These are phyloP conservation scores for Boechera divaricarpa DNA, from an alignment of 345 rosid genomes.

Conservation along the genomic window DNA sequence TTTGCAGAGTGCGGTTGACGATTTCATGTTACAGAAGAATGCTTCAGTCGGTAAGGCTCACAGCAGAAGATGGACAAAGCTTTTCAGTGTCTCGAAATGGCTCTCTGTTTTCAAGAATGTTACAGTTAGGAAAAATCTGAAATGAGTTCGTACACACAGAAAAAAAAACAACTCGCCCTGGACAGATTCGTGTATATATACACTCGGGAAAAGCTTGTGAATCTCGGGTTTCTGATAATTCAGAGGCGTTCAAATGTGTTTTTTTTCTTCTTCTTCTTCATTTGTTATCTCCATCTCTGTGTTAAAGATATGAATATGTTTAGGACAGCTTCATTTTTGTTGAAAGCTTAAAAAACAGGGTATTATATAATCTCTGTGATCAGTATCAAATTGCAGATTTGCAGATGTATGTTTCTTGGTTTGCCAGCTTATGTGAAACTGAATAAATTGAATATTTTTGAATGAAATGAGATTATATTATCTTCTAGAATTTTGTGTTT, in stretches of 20 bases:
- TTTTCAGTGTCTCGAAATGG: conserved; percentile 83
- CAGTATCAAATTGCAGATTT: neutral
- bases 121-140: conserved; percentile 53
- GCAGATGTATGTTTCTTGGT: conserved; percentile 15
- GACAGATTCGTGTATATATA: conserved; percentile 37
- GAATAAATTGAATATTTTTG: conserved; percentile 4
- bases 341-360: conserved; percentile 15
- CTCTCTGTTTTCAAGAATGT: conserved; percentile 63
- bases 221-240: conserved; percentile 27
- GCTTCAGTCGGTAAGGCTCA: conserved; percentile 58
- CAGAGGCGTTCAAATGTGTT: conserved; percentile 40
- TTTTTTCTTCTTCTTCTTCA: neutral
- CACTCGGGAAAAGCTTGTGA: conserved; percentile 17
- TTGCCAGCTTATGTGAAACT: conserved; percentile 6
- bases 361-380: conserved; percentile 11
- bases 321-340: conserved; percentile 41
- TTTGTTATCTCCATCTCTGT: conserved; percentile 31
- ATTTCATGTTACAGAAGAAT: conserved; percentile 56
- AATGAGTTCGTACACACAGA: conserved; percentile 27
- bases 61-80: conserved; percentile 86
- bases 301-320: conserved; percentile 40
- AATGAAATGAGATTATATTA: neutral
- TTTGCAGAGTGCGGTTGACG: conserved; percentile 64
- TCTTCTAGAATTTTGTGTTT: neutral
- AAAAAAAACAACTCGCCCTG: conserved; percentile 37